These are phyloP conservation scores for Cronartium ribicola DNA, from an alignment of 1,284 basidiomycete genomes.

Conservation along the genomic window DNA sequence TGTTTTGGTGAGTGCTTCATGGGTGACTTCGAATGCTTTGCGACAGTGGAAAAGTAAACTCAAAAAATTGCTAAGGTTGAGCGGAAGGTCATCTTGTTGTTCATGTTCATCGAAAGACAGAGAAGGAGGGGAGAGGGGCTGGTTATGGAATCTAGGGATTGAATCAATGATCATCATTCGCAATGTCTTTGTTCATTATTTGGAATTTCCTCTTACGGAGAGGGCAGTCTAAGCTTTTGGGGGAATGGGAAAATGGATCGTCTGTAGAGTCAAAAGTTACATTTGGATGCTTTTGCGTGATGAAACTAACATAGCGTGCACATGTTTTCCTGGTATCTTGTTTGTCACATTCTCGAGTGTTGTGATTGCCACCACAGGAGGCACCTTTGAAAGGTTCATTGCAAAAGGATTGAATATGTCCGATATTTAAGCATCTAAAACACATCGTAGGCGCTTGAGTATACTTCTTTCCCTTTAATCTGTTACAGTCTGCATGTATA, in stretches of 20 bases:
- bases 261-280: too few relatives aligned
- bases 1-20: background rate
- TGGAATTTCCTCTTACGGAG: background rate
- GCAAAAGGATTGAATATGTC: background rate
- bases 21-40: background rate
- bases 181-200: background rate
- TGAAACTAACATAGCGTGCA: too few relatives aligned
- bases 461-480: background rate
- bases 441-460: background rate
- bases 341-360: background rate
- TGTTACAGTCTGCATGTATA: background rate
- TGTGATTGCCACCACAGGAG: background rate
- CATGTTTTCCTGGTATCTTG: too few relatives aligned
- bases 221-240: background rate
- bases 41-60: background rate
- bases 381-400: background rate
- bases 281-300: too few relatives aligned
- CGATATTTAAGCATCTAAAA: background rate
- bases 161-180: background rate
- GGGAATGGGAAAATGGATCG: background rate
- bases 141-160: background rate
- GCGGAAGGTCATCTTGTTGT: background rate
- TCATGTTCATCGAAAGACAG: background rate
- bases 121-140: background rate
- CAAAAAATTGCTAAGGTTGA: background rate